Percentiles rank a stretch among this genome's conserved stretches.
Conservation (phyloP, 805 yeast species). For the Candida coleopterorum region DNA sequence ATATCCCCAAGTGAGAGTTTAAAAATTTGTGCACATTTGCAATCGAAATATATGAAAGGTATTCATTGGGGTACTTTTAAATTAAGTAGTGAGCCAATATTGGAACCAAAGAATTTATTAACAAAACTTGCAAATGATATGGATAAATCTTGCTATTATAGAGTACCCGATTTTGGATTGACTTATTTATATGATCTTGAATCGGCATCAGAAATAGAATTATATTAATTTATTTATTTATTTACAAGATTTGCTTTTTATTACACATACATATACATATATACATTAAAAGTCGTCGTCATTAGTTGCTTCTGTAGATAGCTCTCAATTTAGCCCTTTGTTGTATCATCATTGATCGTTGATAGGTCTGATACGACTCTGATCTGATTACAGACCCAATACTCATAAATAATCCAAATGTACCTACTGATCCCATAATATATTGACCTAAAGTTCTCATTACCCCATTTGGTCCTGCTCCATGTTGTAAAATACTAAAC, state of each 20-base stretch:
- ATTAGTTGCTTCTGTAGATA: slow-evolving; percentile 16
- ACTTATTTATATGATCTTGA: slow-evolving; percentile 52
- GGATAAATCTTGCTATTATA: slow-evolving; percentile 34
- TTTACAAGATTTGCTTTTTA: slow-evolving; percentile 4
- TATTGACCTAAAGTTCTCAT: slow-evolving; percentile 96
- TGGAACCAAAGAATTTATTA: slow-evolving; percentile 72
- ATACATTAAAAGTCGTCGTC: slow-evolving; percentile 1
- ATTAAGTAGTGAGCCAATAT: slow-evolving; percentile 78
- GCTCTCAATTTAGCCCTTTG: slow-evolving; percentile 28
- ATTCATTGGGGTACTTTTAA: slow-evolving; percentile 97
- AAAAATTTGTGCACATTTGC: slow-evolving; percentile 58
- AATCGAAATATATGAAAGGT: slow-evolving; percentile 65
- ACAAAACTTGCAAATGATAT: slow-evolving; percentile 43
- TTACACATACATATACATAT: too few species aligned
- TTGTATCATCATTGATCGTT: slow-evolving; percentile 24
- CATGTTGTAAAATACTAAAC: slow-evolving; percentile 81
- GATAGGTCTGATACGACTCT: slow-evolving; percentile 42
- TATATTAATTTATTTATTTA: slow-evolving; percentile 10
- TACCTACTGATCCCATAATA: slow-evolving; percentile 93
- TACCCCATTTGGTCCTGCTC: slow-evolving; percentile 98
- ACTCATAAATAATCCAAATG: slow-evolving; percentile 94
- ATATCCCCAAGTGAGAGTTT: slow-evolving; percentile 76
- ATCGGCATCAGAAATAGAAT: slow-evolving; percentile 13
- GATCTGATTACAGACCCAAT: slow-evolving; percentile 90
- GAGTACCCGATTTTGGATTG: slow-evolving; percentile 73